Conservation (phyloP, 2,329 filamentous ascomycete genomes). For the Aspergillus sp. region DNA sequence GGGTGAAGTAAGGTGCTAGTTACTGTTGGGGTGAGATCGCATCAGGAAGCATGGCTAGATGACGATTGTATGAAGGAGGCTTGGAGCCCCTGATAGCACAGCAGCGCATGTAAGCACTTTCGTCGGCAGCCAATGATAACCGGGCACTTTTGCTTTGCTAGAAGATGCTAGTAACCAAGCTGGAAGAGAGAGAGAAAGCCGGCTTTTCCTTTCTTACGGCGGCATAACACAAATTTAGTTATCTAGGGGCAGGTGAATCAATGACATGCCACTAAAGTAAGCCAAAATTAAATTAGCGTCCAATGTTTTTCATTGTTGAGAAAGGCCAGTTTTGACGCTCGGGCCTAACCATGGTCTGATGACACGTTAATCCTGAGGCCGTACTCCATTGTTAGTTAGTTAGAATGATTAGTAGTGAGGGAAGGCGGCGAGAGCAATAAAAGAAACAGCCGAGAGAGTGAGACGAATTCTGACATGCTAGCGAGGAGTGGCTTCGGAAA, state of each 20-base stretch:
- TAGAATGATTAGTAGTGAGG: no score
- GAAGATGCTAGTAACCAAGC: slow-evolving; percentile 7
- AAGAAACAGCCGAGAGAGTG: no score
- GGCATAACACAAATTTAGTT: slow-evolving; percentile 7
- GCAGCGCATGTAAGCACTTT: slow-evolving; percentile 12
- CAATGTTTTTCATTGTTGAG: slow-evolving; percentile 7
- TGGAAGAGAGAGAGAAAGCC: not conserved
- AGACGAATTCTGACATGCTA: not conserved
- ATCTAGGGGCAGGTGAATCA: slow-evolving; percentile 18
- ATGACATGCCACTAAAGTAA: slow-evolving; percentile 25
- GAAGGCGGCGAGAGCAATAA: no score
- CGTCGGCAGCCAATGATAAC: not conserved
- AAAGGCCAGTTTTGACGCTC: slow-evolving; percentile 12
- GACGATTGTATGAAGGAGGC: slow-evolving; percentile 7
- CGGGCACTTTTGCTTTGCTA: not conserved
- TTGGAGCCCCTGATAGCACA: slow-evolving; percentile 8
- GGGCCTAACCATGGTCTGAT: slow-evolving; percentile 20
- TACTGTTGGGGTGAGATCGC: not conserved
- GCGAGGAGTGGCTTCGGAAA: not conserved
- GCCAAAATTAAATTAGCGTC: slow-evolving; percentile 22
- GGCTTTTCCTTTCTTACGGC: slow-evolving; percentile 11
- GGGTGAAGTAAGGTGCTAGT: slow-evolving; percentile 3
- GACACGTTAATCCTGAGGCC: slow-evolving; percentile 1
- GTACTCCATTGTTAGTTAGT: no score
- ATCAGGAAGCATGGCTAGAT: not conserved